Evolutionary conservation across 306 rosid species (phyloP), one percentile per base, ranked within the genome.

Genomic region (Delonix regia): DNA sequence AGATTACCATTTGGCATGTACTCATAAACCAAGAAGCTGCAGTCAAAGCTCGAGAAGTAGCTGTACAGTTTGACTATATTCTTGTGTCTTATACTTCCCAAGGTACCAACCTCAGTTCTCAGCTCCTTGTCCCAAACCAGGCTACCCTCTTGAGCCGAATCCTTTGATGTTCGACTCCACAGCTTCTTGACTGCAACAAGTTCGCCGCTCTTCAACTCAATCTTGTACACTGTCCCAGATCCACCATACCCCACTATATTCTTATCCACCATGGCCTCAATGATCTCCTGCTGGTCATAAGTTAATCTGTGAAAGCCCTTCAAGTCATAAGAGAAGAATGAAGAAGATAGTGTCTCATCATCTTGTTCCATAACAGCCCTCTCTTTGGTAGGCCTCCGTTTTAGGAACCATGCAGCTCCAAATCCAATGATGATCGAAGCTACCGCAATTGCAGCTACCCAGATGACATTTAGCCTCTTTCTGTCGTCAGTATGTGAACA

Each of bases 171-270:
- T 8, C 75, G 59, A 68, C 86, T 86, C 88, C 89, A 86, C 1
- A 88, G 76, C 33, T 82, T 80, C 79, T 90, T 90, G 41, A 90
- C 92, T 0, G 95, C 95, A 18, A 90, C 85, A 13, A 83, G 76
- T 3, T 90, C 92, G 4, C 88, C 87, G 28, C 77, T 83, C 22
- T 77, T 85, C 47, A 90, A 4, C 68, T 85, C 88, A n/a, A 90
- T 86, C 84, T 78, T 88, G 81, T 86, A 88, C 42, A 90, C 95
- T 25, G 88, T 83, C 61, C 95, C 95, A 0, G 92, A 88, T 4
- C 91, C 92, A 22, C 95, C 95, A 2, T 82, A 81, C 22, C 92
- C 95, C 59, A 90, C 92, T 39, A 86, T 86, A 78, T 90, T 90
- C 86, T 88, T 86, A 6, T 86, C 90, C 7, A 79, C 89, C 92